Evolutionary conservation across 495 filamentous ascomycete genomes (phyloP).

Genomic region (Penicillium cosmopolitanum): DNA sequence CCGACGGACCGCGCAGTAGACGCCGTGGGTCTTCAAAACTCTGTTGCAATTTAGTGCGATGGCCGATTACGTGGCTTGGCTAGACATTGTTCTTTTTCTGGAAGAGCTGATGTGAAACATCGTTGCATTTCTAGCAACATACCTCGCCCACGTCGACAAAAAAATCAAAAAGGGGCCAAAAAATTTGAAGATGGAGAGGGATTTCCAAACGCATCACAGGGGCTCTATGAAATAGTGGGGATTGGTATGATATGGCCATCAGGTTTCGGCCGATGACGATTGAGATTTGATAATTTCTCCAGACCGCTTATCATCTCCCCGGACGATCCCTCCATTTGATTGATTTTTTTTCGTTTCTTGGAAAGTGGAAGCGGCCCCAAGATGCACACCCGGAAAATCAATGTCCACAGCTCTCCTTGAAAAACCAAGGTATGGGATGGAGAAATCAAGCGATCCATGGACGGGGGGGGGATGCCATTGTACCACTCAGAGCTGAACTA

Average conservation of each 20-base stretch:
- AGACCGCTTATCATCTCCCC: slow-evolving; percentile 17
- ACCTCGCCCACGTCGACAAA: background rate
- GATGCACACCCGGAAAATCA: slow-evolving; percentile 9
- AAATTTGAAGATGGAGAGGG: too few relatives aligned
- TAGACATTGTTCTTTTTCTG: slow-evolving; percentile 8
- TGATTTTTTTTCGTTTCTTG: background rate
- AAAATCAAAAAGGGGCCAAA: background rate
- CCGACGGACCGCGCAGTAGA: slow-evolving; percentile 16
- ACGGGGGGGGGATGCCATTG: background rate
- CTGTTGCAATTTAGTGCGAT: slow-evolving; percentile 13
- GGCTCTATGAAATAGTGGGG: too few relatives aligned
- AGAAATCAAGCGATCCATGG: background rate
- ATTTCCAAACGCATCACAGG: too few relatives aligned
- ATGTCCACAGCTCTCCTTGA: slow-evolving; percentile 1
- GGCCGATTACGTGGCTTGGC: background rate
- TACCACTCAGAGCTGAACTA: background rate
- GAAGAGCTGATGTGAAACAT: slow-evolving; percentile 9
- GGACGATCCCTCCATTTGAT: slow-evolving; percentile 11
- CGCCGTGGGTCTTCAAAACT: slow-evolving; percentile 21
- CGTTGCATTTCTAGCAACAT: background rate
- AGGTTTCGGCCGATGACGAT: slow-evolving; percentile 16
- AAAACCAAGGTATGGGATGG: background rate
- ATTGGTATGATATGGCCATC: background rate
- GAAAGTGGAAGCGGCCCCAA: slow-evolving; percentile 15
- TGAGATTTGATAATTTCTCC: slow-evolving; percentile 22